A percentile compares a stretch with the other conserved stretches of the same genome.
Conservation (phyloP, 2,329 filamentous ascomycete genomes). For the Arthrobotrys conoides region DNA sequence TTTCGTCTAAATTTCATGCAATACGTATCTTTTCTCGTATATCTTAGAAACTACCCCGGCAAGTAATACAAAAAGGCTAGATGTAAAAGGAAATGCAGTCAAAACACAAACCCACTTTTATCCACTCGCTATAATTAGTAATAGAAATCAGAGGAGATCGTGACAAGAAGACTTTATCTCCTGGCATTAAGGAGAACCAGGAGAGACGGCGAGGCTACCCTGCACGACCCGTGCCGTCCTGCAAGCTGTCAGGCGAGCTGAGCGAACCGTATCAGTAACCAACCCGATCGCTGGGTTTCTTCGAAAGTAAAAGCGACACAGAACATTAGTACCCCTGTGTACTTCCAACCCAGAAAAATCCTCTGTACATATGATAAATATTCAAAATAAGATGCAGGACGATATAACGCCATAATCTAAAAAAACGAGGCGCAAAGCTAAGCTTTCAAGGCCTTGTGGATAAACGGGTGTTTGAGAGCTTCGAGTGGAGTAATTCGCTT, state of each 20-base stretch:
- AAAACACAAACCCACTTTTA: constrained; percentile 19
- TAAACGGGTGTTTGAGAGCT: constrained; percentile 90
- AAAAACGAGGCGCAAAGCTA: constrained; percentile 22
- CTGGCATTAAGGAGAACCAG: constrained; percentile 1
- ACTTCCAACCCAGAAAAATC: neutral
- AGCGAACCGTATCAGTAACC: constrained; percentile 8
- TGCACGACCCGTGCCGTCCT: constrained; percentile 60
- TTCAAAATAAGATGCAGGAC: constrained; percentile 3
- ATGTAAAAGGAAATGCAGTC: constrained; percentile 2
- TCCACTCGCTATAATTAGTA: constrained; percentile 41
- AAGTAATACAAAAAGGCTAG: constrained; percentile 22
- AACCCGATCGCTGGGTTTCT: constrained; percentile 15
- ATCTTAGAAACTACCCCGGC: neutral
- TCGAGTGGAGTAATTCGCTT: constrained; percentile 89
- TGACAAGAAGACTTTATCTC: constrained; percentile 16
- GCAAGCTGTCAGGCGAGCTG: constrained; percentile 56
- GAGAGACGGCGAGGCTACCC: constrained; percentile 48
- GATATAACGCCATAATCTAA: constrained; percentile 12
- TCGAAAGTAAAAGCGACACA: neutral
- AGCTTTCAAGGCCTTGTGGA: constrained; percentile 67
- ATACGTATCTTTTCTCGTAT: constrained; percentile 18
- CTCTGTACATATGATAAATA: constrained; percentile 10
- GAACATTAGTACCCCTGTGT: constrained; percentile 22
- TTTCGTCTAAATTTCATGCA: constrained; percentile 27
- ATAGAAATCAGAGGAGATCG: constrained; percentile 8